Percentiles rank a stretch among this genome's conserved stretches.
Evolutionary conservation across 2,329 filamentous ascomycete species (phyloP).

Genomic region (Colletotrichum trifolii): DNA sequence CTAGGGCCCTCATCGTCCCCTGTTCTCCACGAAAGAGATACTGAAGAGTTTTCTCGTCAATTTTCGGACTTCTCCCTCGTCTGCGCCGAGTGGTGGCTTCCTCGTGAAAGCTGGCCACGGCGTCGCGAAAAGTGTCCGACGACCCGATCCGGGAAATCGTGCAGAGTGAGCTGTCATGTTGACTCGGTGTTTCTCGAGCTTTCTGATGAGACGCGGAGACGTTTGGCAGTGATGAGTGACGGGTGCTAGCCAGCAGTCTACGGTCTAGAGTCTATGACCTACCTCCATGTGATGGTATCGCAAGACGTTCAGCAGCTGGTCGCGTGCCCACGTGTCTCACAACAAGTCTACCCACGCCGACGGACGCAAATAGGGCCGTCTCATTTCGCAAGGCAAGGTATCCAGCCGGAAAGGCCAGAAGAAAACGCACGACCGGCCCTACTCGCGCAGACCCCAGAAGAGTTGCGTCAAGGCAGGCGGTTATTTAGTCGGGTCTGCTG

Average conservation of each 20-base stretch:
- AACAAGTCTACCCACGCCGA: conserved; percentile 1
- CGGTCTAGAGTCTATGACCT: too few species aligned
- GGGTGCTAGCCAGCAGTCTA: too few species aligned
- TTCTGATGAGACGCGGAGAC: too few species aligned
- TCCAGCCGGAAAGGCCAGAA: too few species aligned
- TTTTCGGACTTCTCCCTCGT: background rate
- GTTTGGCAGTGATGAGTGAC: too few species aligned
- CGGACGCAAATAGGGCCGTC: conserved; percentile 6
- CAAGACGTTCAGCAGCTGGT: conserved; percentile 26
- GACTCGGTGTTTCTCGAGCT: background rate
- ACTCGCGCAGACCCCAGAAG: too few species aligned
- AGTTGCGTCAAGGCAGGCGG: too few species aligned
- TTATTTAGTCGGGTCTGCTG: too few species aligned
- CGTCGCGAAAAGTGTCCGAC: background rate
- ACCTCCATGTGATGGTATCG: conserved; percentile 27
- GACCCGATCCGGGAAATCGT: background rate
- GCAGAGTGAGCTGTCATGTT: conserved; percentile 4
- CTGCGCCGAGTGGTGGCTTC: conserved; percentile 22
- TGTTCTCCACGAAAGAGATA: too few species aligned
- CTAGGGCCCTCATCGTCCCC: too few species aligned
- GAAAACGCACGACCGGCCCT: too few species aligned
- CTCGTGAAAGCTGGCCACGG: conserved; percentile 3
- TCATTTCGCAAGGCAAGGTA: conserved; percentile 1
- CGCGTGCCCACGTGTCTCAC: conserved; percentile 35
- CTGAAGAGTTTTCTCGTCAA: background rate